These are phyloP conservation scores for Ophiostoma ips DNA, from an alignment of 2,329 filamentous ascomycete genomes.

Conservation along the genomic window DNA sequence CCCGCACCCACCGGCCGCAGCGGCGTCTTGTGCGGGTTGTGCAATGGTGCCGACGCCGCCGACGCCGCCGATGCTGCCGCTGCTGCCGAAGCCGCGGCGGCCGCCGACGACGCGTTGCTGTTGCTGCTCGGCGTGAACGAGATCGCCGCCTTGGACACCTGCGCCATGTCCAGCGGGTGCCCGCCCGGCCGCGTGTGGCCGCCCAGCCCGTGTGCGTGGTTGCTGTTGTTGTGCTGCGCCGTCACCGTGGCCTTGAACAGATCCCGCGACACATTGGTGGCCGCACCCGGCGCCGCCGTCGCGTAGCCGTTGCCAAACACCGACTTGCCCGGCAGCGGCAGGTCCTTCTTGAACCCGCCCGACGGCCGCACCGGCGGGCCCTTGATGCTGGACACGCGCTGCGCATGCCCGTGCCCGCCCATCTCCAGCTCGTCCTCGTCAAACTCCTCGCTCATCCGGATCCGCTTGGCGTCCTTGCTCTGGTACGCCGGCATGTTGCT, in stretches of 20 bases:
- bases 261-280: constrained; percentile 35
- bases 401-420: constrained; percentile 41
- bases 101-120: not conserved
- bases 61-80: constrained; percentile 5
- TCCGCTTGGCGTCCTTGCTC: constrained; percentile 60
- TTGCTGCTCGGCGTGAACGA: constrained; percentile 58
- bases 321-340: constrained; percentile 37
- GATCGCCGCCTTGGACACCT: constrained; percentile 77
- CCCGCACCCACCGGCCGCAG: constrained; percentile 37
- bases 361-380: constrained; percentile 77
- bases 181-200: constrained; percentile 34
- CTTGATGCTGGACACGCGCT: constrained; percentile 49
- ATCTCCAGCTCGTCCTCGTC: constrained; percentile 46
- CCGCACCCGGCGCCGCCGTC: constrained; percentile 35
- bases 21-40: constrained; percentile 50
- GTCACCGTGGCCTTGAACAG: constrained; percentile 54
- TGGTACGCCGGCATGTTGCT: constrained; percentile 45
- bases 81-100: constrained; percentile 7
- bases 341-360: constrained; percentile 51
- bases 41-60: not conserved
- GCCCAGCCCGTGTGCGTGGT: not conserved
- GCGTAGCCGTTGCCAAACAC: constrained; percentile 48
- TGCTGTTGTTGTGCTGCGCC: constrained; percentile 37
- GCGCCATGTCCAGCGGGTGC: constrained; percentile 71
- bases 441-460: constrained; percentile 60